Conservation (phyloP, 768 basidiomycete genomes). For the Lactifluus rugatus region DNA sequence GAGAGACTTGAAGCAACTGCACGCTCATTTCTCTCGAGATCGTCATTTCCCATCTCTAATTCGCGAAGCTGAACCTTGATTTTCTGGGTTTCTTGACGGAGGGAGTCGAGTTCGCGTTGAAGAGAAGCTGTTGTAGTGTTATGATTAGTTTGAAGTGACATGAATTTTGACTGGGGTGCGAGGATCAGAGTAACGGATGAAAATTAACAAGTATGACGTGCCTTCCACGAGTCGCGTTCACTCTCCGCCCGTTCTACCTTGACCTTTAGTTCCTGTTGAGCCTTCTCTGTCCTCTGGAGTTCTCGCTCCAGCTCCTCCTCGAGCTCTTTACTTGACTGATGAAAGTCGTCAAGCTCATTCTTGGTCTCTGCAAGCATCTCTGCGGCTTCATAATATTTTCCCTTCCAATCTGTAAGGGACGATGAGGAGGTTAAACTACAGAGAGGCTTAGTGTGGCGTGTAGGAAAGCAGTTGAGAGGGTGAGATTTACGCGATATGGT, state of each 20-base stretch:
- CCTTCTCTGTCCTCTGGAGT: conserved; percentile 76
- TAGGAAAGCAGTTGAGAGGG: conserved; percentile 10
- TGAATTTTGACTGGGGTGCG: conserved; percentile 60
- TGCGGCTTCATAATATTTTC: conserved; percentile 72
- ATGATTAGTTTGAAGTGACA: conserved; percentile 80
- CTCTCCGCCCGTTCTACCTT: conserved; percentile 60
- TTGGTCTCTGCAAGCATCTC: conserved; percentile 81
- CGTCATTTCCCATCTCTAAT: conserved; percentile 96
- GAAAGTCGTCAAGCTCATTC: conserved; percentile 79
- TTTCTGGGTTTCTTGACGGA: conserved; percentile 64
- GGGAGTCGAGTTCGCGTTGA: conserved; percentile 81
- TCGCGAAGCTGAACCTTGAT: conserved; percentile 71
- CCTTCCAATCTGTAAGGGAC: conserved; percentile 52
- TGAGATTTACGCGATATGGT: conserved; percentile 42
- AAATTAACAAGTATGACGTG: conserved; percentile 28
- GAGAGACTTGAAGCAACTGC: conserved; percentile 75
- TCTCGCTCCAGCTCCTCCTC: conserved; percentile 92
- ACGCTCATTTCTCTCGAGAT: conserved; percentile 90
- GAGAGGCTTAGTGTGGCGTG: conserved; percentile 8
- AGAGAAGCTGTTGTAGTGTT: conserved; percentile 86
- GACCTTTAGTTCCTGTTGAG: conserved; percentile 68
- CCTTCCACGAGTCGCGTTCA: conserved; percentile 93
- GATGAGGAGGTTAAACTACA: conserved; percentile 45
- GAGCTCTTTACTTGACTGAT: conserved; percentile 79
- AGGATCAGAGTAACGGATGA: conserved; percentile 10